A percentile compares a stretch with the other conserved stretches of the same genome.
Evolutionary conservation across 2,329 filamentous ascomycete genomes (phyloP).

Genomic region (Fusarium sp.): DNA sequence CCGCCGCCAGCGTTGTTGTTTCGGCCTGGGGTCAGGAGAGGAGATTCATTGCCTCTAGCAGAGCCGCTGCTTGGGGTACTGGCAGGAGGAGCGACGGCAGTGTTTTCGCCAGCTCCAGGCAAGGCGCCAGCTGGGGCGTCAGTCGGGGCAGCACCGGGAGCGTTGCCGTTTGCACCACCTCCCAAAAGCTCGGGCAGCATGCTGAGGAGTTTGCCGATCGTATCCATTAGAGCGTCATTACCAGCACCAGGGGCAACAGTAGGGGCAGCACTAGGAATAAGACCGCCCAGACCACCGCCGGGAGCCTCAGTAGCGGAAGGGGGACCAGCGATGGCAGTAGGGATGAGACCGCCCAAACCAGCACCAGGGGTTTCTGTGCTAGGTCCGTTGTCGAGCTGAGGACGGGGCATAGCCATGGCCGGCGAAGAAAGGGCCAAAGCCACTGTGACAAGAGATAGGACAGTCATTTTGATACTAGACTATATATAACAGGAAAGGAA

Average conservation of each 20-base stretch:
- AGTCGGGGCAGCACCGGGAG: conserved; percentile 7
- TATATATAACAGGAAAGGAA: conserved; percentile 8
- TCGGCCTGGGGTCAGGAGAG: conserved; percentile 11
- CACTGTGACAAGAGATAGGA: conserved; percentile 43
- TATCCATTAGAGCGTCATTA: neutral
- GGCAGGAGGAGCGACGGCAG: neutral
- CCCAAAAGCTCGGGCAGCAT: conserved; percentile 5
- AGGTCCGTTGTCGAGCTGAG: conserved; percentile 24
- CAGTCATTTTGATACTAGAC: conserved; percentile 40
- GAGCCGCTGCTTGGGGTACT: conserved; percentile 6
- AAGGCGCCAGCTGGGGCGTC: neutral
- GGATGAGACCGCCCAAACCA: conserved; percentile 19
- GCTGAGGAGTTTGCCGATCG: conserved; percentile 6
- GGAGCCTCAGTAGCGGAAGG: neutral
- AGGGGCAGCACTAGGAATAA: neutral
- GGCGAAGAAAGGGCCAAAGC: conserved; percentile 43
- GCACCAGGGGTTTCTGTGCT: conserved; percentile 22
- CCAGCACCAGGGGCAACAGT: neutral
- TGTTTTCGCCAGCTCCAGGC: conserved; percentile 4
- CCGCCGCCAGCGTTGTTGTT: conserved; percentile 5
- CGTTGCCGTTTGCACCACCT: conserved; percentile 2
- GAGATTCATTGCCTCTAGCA: neutral
- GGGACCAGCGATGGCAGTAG: conserved; percentile 15
- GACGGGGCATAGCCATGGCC: conserved; percentile 36
- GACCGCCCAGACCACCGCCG: neutral